phyloP scores from a whole-genome alignment of 352 stramenopile genomes.

The Pilasporangium apinafurcum region DNA sequence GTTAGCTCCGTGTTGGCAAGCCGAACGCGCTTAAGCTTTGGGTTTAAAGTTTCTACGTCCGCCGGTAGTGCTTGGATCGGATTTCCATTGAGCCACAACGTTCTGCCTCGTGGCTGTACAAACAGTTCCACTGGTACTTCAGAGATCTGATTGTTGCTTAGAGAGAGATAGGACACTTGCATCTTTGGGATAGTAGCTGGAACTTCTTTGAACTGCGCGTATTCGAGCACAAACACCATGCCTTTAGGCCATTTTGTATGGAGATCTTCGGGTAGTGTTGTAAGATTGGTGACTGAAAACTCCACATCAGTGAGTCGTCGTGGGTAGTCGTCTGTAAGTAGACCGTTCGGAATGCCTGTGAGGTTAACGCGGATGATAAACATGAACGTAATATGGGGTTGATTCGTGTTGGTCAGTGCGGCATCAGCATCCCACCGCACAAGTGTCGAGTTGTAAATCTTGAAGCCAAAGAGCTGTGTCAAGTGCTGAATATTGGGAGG shows the following conservation, averaged over 20 bases:
- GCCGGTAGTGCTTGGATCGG: conserved; percentile 1
- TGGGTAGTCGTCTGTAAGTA: conserved; percentile 8
- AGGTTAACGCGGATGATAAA: conserved; percentile 7
- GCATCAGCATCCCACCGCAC: conserved; percentile 3
- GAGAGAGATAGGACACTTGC: conserved; percentile 1
- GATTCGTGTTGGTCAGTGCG: conserved; percentile 2
- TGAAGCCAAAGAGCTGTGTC: conserved; percentile 4
- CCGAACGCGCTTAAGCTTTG: background rate
- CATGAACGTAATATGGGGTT: conserved; percentile 2
- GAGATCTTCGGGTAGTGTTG: background rate
- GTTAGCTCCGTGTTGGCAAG: background rate
- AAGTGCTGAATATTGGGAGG: background rate
- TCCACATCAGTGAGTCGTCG: background rate
- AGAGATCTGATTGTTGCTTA: conserved; percentile 4
- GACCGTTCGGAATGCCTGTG: conserved; percentile 1
- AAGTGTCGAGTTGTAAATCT: conserved; percentile 14
- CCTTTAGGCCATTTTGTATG: conserved; percentile 6
- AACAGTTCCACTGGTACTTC: conserved; percentile 2
- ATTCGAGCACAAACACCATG: conserved; percentile 4
- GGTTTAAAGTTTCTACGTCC: background rate
- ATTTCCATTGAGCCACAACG: conserved; percentile 9
- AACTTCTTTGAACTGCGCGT: background rate
- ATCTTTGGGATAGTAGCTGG: conserved; percentile 1
- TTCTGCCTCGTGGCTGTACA: background rate
- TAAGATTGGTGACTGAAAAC: conserved; percentile 2